phyloP scores from a whole-genome alignment of 2,329 filamentous ascomycete species.

The Cladosporium sp. region DNA sequence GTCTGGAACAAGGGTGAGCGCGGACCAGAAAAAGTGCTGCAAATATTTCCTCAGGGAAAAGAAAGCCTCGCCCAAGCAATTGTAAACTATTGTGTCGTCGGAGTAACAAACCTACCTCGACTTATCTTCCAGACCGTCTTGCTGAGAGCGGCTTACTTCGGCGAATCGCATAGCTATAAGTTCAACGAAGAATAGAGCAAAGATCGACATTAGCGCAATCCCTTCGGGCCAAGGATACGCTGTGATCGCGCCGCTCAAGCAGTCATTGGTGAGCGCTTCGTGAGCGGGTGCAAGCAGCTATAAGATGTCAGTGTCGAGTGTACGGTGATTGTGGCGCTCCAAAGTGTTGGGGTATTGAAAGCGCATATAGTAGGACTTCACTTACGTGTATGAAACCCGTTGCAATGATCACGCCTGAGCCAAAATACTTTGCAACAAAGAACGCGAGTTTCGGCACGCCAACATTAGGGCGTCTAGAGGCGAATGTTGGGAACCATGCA shows the following conservation, averaged over 20 bases:
- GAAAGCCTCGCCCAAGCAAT: background rate
- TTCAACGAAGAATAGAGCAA: conserved; percentile 83
- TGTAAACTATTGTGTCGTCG: background rate
- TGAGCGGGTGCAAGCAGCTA: conserved; percentile 70
- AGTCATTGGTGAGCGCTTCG: conserved; percentile 64
- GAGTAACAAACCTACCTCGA: background rate
- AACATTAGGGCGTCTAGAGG: conserved; percentile 53
- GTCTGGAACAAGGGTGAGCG: conserved; percentile 1
- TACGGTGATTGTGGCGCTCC: background rate
- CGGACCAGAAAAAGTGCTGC: background rate
- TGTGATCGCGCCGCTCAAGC: conserved; percentile 58
- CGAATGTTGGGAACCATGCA: conserved; percentile 67
- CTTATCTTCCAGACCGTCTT: conserved; percentile 29
- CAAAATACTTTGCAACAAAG: conserved; percentile 86
- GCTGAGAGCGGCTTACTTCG: conserved; percentile 49
- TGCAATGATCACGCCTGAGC: conserved; percentile 85
- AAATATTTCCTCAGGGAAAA: background rate
- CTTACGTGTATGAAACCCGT: conserved; percentile 82
- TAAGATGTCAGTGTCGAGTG: conserved; percentile 10
- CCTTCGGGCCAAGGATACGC: conserved; percentile 77
- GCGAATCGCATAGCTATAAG: conserved; percentile 73
- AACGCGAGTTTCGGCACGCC: conserved; percentile 66
- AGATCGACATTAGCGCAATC: conserved; percentile 79
- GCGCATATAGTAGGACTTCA: conserved; percentile 1
- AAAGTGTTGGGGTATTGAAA: background rate